Percentiles rank a stretch among this genome's conserved stretches.
Evolutionary conservation across 2,329 filamentous ascomycete genomes (phyloP).

Genomic region (Sarocladium strictum): DNA sequence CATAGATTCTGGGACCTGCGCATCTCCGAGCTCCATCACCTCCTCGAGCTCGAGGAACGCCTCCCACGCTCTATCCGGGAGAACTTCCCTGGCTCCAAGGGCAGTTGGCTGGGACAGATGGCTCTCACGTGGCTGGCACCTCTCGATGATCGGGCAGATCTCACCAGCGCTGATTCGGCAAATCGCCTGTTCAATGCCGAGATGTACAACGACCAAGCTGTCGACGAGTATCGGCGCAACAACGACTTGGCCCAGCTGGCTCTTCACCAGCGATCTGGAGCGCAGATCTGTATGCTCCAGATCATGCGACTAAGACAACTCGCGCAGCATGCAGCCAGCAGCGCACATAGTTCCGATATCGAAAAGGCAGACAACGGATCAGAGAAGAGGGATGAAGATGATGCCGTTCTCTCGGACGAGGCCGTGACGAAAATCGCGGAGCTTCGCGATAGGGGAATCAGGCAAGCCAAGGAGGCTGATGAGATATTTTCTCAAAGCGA

Average conservation of each 20-base stretch:
- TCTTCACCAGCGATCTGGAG: neutral
- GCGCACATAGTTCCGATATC: too few relatives aligned
- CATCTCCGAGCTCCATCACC: neutral
- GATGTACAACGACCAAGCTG: neutral
- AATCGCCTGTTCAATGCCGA: neutral
- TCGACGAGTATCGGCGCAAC: neutral
- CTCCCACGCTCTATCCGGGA: neutral
- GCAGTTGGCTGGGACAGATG: neutral
- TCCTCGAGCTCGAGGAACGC: neutral
- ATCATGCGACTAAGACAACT: neutral
- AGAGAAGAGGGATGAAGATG: neutral
- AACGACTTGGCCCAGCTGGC: neutral
- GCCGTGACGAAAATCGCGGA: neutral
- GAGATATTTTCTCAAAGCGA: neutral
- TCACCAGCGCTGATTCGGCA: neutral
- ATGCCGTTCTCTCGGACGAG: neutral
- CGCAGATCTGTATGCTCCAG: neutral
- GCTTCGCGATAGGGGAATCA: neutral
- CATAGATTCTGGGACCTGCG: neutral
- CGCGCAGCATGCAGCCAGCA: neutral
- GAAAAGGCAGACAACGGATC: too few relatives aligned
- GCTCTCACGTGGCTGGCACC: neutral
- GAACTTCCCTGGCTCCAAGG: neutral
- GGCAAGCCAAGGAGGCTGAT: neutral
- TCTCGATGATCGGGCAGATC: neutral